phyloP scores from a whole-genome alignment of 2,329 filamentous ascomycete genomes.

The Epichloe sp. region DNA sequence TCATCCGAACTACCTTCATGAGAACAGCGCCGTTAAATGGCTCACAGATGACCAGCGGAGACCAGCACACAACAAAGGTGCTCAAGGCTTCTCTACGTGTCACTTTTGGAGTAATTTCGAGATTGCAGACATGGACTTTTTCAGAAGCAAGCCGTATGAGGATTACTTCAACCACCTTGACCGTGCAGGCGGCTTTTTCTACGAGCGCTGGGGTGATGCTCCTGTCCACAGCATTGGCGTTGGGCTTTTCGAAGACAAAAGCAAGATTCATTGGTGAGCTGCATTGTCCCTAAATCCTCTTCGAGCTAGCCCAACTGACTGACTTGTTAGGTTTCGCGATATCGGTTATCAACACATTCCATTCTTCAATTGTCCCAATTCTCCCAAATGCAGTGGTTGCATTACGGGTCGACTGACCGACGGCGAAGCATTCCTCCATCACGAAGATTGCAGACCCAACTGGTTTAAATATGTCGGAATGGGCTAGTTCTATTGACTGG shows the following conservation, averaged over 20 bases:
- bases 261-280: conserved; percentile 80
- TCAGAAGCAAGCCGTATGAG: conserved; percentile 78
- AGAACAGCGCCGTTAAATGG: conserved; percentile 81
- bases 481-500: conserved; percentile 34
- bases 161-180: conserved; percentile 96
- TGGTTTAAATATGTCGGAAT: conserved; percentile 95
- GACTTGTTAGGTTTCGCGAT: conserved; percentile 75
- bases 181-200: conserved; percentile 95
- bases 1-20: conserved; percentile 66
- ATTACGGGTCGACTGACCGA: conserved; percentile 79
- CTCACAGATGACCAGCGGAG: conserved; percentile 64
- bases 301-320: neutral
- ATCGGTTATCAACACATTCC: conserved; percentile 98
- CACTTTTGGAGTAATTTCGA: conserved; percentile 99
- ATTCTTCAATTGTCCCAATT: conserved; percentile 98
- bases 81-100: conserved; percentile 92
- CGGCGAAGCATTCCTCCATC: conserved; percentile 70
- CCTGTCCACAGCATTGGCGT: conserved; percentile 92
- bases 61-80: conserved; percentile 65
- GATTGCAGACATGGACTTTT: conserved; percentile 86
- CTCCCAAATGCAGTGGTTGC: conserved; percentile 82
- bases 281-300: neutral
- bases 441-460: conserved; percentile 87
- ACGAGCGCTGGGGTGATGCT: conserved; percentile 96
- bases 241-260: conserved; percentile 81